Base-by-base conservation (phyloP, 257 asterid genomes). In the Solanum tacnaense region DNA sequence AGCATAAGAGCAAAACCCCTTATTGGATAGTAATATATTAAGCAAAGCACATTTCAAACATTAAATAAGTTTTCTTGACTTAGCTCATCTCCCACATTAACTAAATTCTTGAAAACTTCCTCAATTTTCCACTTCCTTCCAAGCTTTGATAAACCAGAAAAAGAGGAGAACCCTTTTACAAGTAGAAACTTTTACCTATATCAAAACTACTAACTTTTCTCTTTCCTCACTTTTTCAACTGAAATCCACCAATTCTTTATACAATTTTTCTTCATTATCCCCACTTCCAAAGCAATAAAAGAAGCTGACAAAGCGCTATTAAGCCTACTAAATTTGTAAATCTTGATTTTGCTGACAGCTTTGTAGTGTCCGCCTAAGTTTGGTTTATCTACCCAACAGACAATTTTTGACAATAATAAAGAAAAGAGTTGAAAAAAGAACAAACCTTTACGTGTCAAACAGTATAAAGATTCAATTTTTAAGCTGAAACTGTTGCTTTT, bases 361-460 rank as follows among this genome's bases (percentile, higher is more conserved):
- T 85, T 68, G 87, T 67, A 85, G 12, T 86, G 49, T 93, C 96
- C 97, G 96, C 93, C 92, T 81, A 88, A 91, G 95, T 92, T 94
- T 87, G 99, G 91, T 94, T 56, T 94, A 95, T 93, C 99, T 90
- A 94, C 98, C 96, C 89, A 93, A 82, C 88, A 86, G 92, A 93
- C 74, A 91, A 88, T 75, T 85, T 12, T 46, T 71, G 21, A 52
- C 12, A 86, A 87, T 6, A 67, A 85, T 25, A 85, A 67, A 87
- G 41, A 65, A 25, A 0, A 78, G 32, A 25, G 9, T 78, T 39
- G 35, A 25, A 44, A 79, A 49, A 7, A 46, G 41, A 84, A 89
- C 92, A 91, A 76, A 93, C 92, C 93, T 92, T 91, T 89, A 88
- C 93, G 90, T 91, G 96, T 88, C 87, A 87, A 89, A 84, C 44